phyloP scores from a whole-genome alignment of 225 moss, liverwort and hornwort genomes.

The Takakia lepidozioides region DNA sequence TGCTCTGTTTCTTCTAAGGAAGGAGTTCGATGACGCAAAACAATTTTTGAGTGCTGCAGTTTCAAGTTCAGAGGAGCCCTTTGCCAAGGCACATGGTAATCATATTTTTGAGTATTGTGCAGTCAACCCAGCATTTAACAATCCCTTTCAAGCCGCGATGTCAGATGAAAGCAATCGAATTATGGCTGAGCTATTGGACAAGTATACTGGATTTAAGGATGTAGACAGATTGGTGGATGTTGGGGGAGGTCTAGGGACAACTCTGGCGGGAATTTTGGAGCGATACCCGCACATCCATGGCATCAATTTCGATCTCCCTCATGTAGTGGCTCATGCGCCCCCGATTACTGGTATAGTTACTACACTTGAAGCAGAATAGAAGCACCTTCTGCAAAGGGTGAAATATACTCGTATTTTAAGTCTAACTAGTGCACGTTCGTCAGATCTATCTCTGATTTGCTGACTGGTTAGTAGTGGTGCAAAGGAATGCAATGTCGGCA shows the following conservation, averaged over 20 bases:
- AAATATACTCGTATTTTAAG: too few species aligned
- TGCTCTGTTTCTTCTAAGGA: neutral
- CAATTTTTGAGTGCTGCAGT: constrained; percentile 1
- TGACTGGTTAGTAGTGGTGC: neutral
- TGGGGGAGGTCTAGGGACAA: constrained; percentile 33
- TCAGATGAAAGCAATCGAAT: constrained; percentile 6
- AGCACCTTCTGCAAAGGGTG: too few species aligned
- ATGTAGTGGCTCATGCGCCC: constrained; percentile 29
- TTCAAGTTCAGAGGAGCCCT: constrained; percentile 4
- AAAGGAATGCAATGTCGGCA: neutral
- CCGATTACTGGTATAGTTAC: constrained; percentile 17
- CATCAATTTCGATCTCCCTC: too few species aligned
- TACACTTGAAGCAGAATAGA: neutral
- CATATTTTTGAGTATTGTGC: constrained; percentile 9
- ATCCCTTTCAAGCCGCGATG: constrained; percentile 8
- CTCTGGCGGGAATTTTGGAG: constrained; percentile 28
- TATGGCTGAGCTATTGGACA: neutral
- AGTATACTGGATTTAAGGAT: constrained; percentile 9
- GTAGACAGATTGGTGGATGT: constrained; percentile 19
- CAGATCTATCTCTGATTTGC: neutral
- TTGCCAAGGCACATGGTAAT: constrained; percentile 1
- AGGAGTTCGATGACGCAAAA: neutral
- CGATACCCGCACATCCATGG: constrained; percentile 34
- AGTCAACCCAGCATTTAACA: neutral
- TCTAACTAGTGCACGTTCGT: neutral